Evolutionary conservation across 805 yeast genomes (phyloP), one percentile per base, ranked within the genome.

Genomic region (Pichia scutulata): DNA sequence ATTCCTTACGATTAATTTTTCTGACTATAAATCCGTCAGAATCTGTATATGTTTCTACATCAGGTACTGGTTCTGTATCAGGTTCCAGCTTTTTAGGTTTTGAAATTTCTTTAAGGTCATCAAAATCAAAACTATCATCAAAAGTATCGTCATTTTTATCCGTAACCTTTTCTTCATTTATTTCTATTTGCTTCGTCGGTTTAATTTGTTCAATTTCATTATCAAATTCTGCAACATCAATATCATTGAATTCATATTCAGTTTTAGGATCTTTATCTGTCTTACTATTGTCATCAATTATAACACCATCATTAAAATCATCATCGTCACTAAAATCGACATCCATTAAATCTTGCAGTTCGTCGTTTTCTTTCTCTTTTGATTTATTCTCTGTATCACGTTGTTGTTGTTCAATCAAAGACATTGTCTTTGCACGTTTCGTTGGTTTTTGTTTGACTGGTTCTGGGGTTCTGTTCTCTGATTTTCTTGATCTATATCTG

Each of bases 11-110:
- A 41, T 52, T 49, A 19, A 51, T 50, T 22, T 52, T 57, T 1
- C 61, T 59, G 4, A 62, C 62, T 21, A 65, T 46, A 33, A 59
- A 65, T 6, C 70, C 70, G 39, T 66, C 69, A 14, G 61, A 63
- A 45, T 66, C 69, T 21, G 56, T 56, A 21, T 57, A 62, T 2
- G 63, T 57, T 44, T 59, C 65, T 21, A 53, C 52, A 5, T 55
- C 58, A 1, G 60, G 52, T 21, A 40, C 2, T 9, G 33, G 40
- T 23, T 46, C 44, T 18, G 19, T n/a, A n/a, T n/a, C 47, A 10
- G 28, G 23, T 19, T 18, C 44, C 18, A 42, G 16, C 30, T n/a
- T 22, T 23, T 28, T 10, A 2, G 8, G 9, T 26, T 19, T 41
- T 25, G 14, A 1, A 18, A 12, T 18, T 26, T 41, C 44, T 26